phyloP scores from a whole-genome alignment of 1,139 yeast genomes.

The Saccharomycopsis hybrid region DNA sequence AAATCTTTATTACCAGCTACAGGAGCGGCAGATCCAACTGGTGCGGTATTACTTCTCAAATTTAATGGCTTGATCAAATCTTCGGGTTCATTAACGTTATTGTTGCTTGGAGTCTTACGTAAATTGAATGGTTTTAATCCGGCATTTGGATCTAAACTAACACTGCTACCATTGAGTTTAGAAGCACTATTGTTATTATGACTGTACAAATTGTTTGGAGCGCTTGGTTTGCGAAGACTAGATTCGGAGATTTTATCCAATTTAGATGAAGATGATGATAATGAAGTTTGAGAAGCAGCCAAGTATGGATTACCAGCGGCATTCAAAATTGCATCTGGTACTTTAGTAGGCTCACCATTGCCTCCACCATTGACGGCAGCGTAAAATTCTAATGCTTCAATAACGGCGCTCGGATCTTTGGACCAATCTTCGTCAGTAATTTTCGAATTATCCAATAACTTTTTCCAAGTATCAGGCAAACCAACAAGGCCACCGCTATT shows the following conservation, averaged over 20 bases:
- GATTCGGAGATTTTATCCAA: slow-evolving; percentile 14
- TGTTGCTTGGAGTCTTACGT: slow-evolving; percentile 7
- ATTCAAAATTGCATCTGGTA: slow-evolving; percentile 20
- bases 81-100: slow-evolving; percentile 2
- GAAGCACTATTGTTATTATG: slow-evolving; percentile 1
- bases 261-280: slow-evolving; percentile 4
- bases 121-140: slow-evolving; percentile 20
- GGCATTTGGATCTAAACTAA: slow-evolving; percentile 8
- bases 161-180: slow-evolving; percentile 8
- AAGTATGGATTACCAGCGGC: slow-evolving; percentile 9
- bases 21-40: slow-evolving; percentile 15
- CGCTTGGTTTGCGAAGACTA: slow-evolving; percentile 12
- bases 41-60: slow-evolving; percentile 23
- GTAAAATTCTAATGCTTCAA: slow-evolving; percentile 89
- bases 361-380: slow-evolving; percentile 34
- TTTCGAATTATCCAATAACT: slow-evolving; percentile 64
- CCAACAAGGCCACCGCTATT: slow-evolving; percentile 71
- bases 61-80: slow-evolving; percentile 16
- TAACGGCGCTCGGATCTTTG: slow-evolving; percentile 77
- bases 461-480: slow-evolving; percentile 76
- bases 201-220: background rate
- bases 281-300: slow-evolving; percentile 10
- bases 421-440: slow-evolving; percentile 81
- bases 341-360: slow-evolving; percentile 17
- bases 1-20: slow-evolving; percentile 25